A percentile compares a stretch with the other conserved stretches of the same genome.
Conservation (phyloP, 2,329 filamentous ascomycete genomes). For the Thyridium curvatum region DNA sequence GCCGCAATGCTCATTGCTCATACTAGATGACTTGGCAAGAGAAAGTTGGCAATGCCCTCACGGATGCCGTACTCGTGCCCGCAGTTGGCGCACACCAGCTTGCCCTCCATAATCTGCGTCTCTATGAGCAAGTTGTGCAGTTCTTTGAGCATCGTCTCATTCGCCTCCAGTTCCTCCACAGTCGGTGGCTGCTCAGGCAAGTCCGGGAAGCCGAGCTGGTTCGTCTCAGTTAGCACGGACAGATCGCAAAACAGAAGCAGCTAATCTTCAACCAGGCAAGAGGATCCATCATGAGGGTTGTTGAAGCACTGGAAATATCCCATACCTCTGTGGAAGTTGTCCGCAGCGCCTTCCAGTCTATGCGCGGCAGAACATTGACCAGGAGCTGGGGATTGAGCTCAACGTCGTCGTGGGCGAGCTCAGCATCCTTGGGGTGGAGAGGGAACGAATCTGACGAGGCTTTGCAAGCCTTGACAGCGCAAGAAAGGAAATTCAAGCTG, state of each 20-base stretch:
- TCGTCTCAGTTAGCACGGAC: background rate
- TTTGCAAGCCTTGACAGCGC: conserved; percentile 94
- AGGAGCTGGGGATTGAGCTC: conserved; percentile 78
- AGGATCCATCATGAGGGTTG: background rate
- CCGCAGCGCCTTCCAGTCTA: conserved; percentile 82
- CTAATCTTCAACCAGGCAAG: too few species aligned
- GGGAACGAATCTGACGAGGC: conserved; percentile 73
- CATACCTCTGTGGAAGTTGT: conserved; percentile 72
- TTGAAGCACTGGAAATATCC: too few species aligned
- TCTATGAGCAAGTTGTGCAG: conserved; percentile 79
- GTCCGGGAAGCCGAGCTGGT: conserved; percentile 70
- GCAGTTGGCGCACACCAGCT: conserved; percentile 84
- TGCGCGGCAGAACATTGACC: conserved; percentile 73
- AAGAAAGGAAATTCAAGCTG: conserved; percentile 93
- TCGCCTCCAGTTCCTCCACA: conserved; percentile 52
- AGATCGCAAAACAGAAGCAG: too few species aligned
- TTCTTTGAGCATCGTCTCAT: conserved; percentile 68
- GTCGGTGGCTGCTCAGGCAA: conserved; percentile 61
- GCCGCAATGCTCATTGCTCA: too few species aligned
- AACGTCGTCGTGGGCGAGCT: conserved; percentile 78
- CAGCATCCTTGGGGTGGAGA: conserved; percentile 85
- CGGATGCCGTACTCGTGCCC: conserved; percentile 91
- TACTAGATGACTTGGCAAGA: conserved; percentile 88
- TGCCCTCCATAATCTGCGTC: conserved; percentile 84
- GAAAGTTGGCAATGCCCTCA: conserved; percentile 94